Conservation (phyloP, 2,329 filamentous ascomycete species). For the Arthrobotrys megalospora region DNA sequence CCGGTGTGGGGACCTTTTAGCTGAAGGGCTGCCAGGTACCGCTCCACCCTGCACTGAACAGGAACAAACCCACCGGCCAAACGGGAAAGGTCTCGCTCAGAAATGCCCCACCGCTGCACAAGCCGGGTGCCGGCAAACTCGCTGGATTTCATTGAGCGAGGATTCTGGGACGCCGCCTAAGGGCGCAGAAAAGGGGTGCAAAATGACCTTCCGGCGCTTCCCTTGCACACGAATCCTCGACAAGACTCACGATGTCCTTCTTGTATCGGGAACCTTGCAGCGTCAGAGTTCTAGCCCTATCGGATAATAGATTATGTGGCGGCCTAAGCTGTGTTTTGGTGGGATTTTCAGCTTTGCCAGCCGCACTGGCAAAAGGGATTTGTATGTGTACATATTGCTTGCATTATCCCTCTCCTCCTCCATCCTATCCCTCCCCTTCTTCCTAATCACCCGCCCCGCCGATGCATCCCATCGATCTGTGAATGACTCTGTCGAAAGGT, state of each 20-base stretch:
- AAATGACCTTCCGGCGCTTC: constrained; percentile 14
- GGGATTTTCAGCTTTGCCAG: constrained; percentile 34
- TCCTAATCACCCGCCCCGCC: constrained; percentile 35
- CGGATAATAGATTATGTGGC: constrained; percentile 31
- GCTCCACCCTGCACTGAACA: constrained; percentile 28
- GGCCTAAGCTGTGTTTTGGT: constrained; percentile 8
- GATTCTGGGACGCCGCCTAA: constrained; percentile 4
- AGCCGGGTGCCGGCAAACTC: constrained; percentile 2
- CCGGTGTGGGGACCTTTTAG: constrained; percentile 29
- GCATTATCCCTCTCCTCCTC: constrained; percentile 26
- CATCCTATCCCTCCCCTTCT: constrained; percentile 19
- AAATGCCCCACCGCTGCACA: background rate
- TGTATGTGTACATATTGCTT: constrained; percentile 19
- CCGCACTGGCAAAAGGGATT: constrained; percentile 43
- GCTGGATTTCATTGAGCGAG: background rate
- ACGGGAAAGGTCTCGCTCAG: constrained; percentile 12
- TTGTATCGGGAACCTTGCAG: constrained; percentile 26
- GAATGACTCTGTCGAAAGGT: constrained; percentile 51
- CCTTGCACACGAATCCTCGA: background rate
- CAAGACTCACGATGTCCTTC: constrained; percentile 30
- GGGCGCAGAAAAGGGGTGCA: constrained; percentile 34
- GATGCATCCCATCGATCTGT: constrained; percentile 51
- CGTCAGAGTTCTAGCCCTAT: constrained; percentile 29
- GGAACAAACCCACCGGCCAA: constrained; percentile 24
- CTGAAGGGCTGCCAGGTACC: constrained; percentile 37